Evolutionary conservation across 2,329 filamentous ascomycete genomes (phyloP).

Genomic region (Diaporthe longicolla): DNA sequence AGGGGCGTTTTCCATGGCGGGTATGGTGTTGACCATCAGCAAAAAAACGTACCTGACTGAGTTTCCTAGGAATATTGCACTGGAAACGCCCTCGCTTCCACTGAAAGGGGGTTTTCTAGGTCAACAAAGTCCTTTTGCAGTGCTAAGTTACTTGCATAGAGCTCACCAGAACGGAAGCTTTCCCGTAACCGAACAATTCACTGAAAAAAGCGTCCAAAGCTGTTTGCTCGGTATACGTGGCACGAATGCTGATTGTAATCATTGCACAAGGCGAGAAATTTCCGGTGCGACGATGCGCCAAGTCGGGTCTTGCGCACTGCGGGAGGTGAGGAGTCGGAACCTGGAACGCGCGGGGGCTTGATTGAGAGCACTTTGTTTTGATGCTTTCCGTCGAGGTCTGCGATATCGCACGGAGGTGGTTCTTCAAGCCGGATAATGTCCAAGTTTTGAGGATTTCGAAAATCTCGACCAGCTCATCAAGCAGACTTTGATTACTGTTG

Average conservation of each 20-base stretch:
- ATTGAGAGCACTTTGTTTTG: background rate
- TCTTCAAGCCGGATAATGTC: background rate
- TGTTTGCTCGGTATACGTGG: slow-evolving; percentile 37
- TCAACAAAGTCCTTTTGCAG: background rate
- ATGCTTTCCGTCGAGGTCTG: background rate
- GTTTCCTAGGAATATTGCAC: slow-evolving; percentile 25
- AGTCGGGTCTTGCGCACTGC: background rate
- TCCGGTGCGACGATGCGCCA: slow-evolving; percentile 6
- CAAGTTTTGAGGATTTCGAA: background rate
- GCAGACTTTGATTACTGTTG: background rate
- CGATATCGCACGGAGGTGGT: background rate
- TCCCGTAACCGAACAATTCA: slow-evolving; percentile 30
- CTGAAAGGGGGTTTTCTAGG: background rate
- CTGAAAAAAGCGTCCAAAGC: slow-evolving; percentile 24
- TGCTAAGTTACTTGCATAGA: background rate
- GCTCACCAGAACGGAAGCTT: slow-evolving; percentile 32
- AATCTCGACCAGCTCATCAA: background rate
- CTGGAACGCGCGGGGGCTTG: background rate
- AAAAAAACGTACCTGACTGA: background rate
- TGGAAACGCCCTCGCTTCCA: slow-evolving; percentile 38
- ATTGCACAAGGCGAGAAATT: slow-evolving; percentile 4
- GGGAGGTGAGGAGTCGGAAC: background rate
- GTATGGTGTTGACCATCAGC: background rate
- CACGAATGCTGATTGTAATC: slow-evolving; percentile 33
- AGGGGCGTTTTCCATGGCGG: background rate